Evolutionary conservation across 495 filamentous ascomycete genomes (phyloP).

Genomic region (Pseudevernia furfuracea): DNA sequence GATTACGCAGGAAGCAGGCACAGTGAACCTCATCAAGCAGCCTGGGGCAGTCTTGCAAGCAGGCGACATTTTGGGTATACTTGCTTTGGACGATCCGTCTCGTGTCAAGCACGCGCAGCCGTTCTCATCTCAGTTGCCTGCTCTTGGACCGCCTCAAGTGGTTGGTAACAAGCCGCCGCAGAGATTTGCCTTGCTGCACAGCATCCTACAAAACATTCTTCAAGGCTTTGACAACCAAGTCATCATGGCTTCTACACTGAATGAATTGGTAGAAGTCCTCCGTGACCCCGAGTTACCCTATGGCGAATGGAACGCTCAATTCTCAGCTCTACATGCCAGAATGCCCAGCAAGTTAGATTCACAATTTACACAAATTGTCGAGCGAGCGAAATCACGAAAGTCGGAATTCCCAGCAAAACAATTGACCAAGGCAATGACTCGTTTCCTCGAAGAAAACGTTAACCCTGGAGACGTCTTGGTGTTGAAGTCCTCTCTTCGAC

Average conservation of each 20-base stretch:
- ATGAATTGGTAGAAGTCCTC: slow-evolving; percentile 83
- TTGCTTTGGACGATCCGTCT: slow-evolving; percentile 90
- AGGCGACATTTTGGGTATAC: slow-evolving; percentile 96
- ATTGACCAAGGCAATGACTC: slow-evolving; percentile 69
- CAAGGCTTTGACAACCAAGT: slow-evolving; percentile 95
- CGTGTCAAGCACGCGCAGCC: slow-evolving; percentile 95
- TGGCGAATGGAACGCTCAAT: slow-evolving; percentile 91
- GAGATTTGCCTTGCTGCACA: slow-evolving; percentile 66
- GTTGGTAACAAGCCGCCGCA: slow-evolving; percentile 90
- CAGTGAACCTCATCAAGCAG: slow-evolving; percentile 98
- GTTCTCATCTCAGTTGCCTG: slow-evolving; percentile 88
- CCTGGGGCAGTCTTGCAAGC: slow-evolving; percentile 96
- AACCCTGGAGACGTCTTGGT: slow-evolving; percentile 57
- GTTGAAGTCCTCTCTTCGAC: slow-evolving; percentile 66
- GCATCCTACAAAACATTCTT: slow-evolving; percentile 80
- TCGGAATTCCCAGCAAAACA: slow-evolving; percentile 90
- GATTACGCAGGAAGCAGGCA: slow-evolving; percentile 91
- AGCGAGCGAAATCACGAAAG: slow-evolving; percentile 65
- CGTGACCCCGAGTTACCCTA: slow-evolving; percentile 87
- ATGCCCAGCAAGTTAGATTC: slow-evolving; percentile 91
- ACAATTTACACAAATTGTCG: slow-evolving; percentile 72
- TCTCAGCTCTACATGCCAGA: slow-evolving; percentile 86
- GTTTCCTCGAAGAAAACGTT: slow-evolving; percentile 86
- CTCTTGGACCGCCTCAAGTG: slow-evolving; percentile 75
- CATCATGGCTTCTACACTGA: slow-evolving; percentile 82